A percentile compares a stretch with the other conserved stretches of the same genome.
phyloP scores from a whole-genome alignment of 768 basidiomycete genomes.

The Paxillus rubicundulus region DNA sequence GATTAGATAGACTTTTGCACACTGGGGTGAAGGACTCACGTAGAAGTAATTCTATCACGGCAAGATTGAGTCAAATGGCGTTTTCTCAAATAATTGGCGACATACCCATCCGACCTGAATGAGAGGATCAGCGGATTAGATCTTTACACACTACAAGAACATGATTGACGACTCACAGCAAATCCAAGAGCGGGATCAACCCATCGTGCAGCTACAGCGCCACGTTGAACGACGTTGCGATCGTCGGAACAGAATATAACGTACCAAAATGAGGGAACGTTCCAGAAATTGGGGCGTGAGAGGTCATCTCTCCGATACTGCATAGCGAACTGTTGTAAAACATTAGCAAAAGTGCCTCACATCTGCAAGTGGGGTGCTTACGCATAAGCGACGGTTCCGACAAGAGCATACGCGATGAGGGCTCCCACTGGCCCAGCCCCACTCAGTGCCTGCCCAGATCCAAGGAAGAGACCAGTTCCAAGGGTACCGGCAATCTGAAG shows the following conservation, averaged over 20 bases:
- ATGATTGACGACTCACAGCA: conserved; percentile 40
- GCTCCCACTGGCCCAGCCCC: conserved; percentile 68
- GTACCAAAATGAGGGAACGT: conserved; percentile 72
- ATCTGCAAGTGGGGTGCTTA: conserved; percentile 48
- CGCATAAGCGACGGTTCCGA: conserved; percentile 67
- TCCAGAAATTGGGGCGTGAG: conserved; percentile 75
- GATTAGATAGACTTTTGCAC: neutral
- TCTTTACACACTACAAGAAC: neutral
- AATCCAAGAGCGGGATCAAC: conserved; percentile 63
- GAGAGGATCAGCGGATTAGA: neutral
- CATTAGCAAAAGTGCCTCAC: conserved; percentile 25
- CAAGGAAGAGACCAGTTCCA: conserved; percentile 73
- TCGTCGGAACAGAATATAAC: conserved; percentile 6
- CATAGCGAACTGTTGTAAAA: conserved; percentile 54
- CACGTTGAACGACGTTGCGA: neutral
- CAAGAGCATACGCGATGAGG: conserved; percentile 59
- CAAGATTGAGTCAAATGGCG: neutral
- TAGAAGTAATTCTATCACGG: conserved; percentile 50
- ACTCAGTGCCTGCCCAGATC: conserved; percentile 59
- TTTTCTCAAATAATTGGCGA: neutral
- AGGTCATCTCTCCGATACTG: conserved; percentile 77
- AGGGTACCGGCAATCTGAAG: conserved; percentile 72
- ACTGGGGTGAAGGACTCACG: conserved; percentile 25
- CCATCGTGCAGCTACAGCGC: conserved; percentile 46
- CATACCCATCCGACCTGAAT: conserved; percentile 11